Evolutionary conservation across 176 grass and related monocot genomes (phyloP), one percentile per base, ranked within the genome.

Genomic region (Phragmites australis): DNA sequence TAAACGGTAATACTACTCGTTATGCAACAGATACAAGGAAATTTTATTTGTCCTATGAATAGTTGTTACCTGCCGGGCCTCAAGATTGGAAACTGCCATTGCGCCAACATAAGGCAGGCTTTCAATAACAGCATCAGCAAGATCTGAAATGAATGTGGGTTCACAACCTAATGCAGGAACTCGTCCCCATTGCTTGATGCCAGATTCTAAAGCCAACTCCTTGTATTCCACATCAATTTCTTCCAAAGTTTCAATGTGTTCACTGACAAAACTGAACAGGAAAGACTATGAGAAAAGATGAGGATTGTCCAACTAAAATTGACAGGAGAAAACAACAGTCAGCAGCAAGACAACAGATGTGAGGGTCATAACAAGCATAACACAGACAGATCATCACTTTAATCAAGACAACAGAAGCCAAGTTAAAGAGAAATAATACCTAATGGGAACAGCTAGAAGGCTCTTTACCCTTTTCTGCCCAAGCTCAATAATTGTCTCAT

Each of bases 221-320:
- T 87, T 97, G 88, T 97, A 97, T 62, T 99, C 96, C 50, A 99
- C 96, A 72, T 99, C 96, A 40, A 99, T 99, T 89, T 99, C 96
- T 89, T 99, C 96, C 62, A 99, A 87, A 42, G 96, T 99, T 89
- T 99, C 96, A 82, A 99, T 99, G 85, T 99, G 96, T 84, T 99
- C 96, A 5, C 96, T 99, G 66, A 99, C 96, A 84, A 99, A 99
- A 75, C 96, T 99, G 86, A 70, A 93, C 49, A 85, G 40, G 65
- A 74, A 76, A 61, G 17, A 74, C 17, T 8, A 83, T 34, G 59
- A 80, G 12, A 62, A 51, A 53, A 79, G 5, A 58, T 39, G 9
- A 83, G 48, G 42, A 76, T 75, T 79, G 29, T 39, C 2, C 14
- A 22, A 69, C 34, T 13, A 49, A 39, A 68, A 58, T 69, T 47